Percentiles rank a stretch among this genome's conserved stretches.
Evolutionary conservation across 495 filamentous ascomycete species (phyloP).

Genomic region (Penicillium dipodomyicola): DNA sequence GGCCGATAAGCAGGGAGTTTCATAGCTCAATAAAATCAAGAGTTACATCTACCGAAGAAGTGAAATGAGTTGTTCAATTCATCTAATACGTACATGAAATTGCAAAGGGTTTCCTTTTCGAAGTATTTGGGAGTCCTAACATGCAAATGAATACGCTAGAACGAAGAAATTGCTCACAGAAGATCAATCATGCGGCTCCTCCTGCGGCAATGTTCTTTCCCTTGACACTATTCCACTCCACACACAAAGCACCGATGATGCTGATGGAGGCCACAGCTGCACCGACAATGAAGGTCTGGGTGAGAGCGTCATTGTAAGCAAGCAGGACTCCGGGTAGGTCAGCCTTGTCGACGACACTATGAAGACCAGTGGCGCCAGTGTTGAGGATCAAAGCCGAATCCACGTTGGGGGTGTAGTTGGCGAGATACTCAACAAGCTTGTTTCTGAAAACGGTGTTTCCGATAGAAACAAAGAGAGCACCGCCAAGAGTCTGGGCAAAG

Average conservation of each 20-base stretch:
- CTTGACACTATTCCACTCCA: constrained; percentile 54
- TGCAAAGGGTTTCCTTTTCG: background rate
- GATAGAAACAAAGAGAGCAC: constrained; percentile 63
- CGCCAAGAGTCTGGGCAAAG: constrained; percentile 68
- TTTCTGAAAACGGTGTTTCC: constrained; percentile 64
- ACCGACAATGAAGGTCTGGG: constrained; percentile 30
- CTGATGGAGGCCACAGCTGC: constrained; percentile 25
- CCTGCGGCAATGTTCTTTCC: constrained; percentile 2
- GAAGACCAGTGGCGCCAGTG: constrained; percentile 44
- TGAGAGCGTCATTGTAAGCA: constrained; percentile 14
- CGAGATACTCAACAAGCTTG: constrained; percentile 49
- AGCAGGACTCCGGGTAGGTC: background rate
- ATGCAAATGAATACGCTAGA: background rate
- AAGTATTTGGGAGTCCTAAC: background rate
- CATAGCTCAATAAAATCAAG: background rate
- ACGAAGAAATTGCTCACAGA: background rate
- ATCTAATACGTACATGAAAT: background rate
- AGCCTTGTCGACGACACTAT: constrained; percentile 4
- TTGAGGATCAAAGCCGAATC: constrained; percentile 48
- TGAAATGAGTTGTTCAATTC: background rate
- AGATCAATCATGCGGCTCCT: constrained; percentile 5
- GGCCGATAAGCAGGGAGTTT: background rate
- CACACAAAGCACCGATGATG: constrained; percentile 34
- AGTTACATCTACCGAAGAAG: background rate
- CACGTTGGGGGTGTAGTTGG: constrained; percentile 41